phyloP scores from a whole-genome alignment of 257 asterid species.

The Gentiana straminea region DNA sequence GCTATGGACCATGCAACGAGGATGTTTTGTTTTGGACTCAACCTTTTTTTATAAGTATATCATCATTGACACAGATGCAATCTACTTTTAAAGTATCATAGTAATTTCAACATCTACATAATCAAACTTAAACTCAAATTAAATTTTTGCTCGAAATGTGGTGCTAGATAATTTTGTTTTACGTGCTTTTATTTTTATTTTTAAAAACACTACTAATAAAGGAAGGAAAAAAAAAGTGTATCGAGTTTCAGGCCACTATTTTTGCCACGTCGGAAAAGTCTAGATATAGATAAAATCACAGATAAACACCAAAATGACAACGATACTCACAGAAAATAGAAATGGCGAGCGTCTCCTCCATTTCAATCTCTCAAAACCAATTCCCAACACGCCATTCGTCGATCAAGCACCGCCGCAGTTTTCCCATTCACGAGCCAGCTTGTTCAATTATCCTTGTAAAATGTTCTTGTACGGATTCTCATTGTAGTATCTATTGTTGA shows the following conservation, averaged over 20 bases:
- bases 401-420: conserved; percentile 6
- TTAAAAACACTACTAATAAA: background rate
- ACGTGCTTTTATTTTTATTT: too few relatives aligned
- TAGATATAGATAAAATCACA: conserved; percentile 18
- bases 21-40: too few relatives aligned
- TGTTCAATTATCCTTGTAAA: conserved; percentile 26
- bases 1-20: too few relatives aligned
- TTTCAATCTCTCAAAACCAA: conserved; percentile 28
- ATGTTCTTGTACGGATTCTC: conserved; percentile 43
- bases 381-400: conserved; percentile 22
- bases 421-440: conserved; percentile 14
- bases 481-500: background rate
- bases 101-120: too few relatives aligned
- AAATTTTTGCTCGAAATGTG: too few relatives aligned
- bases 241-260: background rate
- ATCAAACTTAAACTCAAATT: too few relatives aligned
- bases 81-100: too few relatives aligned
- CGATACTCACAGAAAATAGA: background rate
- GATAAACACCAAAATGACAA: background rate
- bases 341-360: conserved; percentile 55
- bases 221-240: background rate
- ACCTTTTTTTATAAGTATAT: too few relatives aligned
- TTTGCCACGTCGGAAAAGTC: conserved; percentile 18
- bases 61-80: too few relatives aligned
- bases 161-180: fast-evolving